Conservation (phyloP, 352 stramenopile genomes). For the Phytophthora sp. region DNA sequence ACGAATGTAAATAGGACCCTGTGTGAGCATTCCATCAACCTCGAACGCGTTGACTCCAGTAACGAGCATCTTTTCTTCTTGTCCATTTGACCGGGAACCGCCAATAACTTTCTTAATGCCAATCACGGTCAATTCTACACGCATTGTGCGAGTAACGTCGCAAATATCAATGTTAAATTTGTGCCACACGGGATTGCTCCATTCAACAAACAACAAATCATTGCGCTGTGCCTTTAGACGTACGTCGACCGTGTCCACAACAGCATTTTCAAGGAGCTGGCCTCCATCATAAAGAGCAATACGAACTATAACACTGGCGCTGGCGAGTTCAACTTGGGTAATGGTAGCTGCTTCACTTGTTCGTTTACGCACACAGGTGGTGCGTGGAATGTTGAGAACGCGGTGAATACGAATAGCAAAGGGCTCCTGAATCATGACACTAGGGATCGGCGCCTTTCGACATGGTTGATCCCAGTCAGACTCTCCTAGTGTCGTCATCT, state of each 20-base stretch:
- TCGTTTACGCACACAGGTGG: conserved; percentile 61
- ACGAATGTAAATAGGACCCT: conserved; percentile 62
- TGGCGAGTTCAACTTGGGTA: conserved; percentile 48
- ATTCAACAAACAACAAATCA: conserved; percentile 71
- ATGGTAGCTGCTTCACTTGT: conserved; percentile 64
- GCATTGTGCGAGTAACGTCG: conserved; percentile 73
- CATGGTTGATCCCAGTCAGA: conserved; percentile 55
- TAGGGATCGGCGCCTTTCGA: conserved; percentile 37
- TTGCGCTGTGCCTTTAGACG: conserved; percentile 68
- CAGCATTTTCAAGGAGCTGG: conserved; percentile 59
- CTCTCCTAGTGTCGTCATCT: conserved; percentile 71
- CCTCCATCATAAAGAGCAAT: conserved; percentile 77
- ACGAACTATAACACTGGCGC: conserved; percentile 70
- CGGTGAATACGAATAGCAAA: conserved; percentile 71
- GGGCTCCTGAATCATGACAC: conserved; percentile 62
- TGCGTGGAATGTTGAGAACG: conserved; percentile 79
- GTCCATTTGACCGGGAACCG: conserved; percentile 18
- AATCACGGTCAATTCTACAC: conserved; percentile 70
- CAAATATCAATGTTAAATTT: conserved; percentile 79
- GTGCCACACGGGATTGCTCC: conserved; percentile 73
- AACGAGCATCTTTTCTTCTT: conserved; percentile 72
- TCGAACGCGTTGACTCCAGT: conserved; percentile 84
- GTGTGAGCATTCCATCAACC: conserved; percentile 62
- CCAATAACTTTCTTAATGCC: conserved; percentile 67
- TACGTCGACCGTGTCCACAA: conserved; percentile 68